Base-by-base conservation (phyloP, 2,329 filamentous ascomycete genomes). In the Calonectria pauciramosa region DNA sequence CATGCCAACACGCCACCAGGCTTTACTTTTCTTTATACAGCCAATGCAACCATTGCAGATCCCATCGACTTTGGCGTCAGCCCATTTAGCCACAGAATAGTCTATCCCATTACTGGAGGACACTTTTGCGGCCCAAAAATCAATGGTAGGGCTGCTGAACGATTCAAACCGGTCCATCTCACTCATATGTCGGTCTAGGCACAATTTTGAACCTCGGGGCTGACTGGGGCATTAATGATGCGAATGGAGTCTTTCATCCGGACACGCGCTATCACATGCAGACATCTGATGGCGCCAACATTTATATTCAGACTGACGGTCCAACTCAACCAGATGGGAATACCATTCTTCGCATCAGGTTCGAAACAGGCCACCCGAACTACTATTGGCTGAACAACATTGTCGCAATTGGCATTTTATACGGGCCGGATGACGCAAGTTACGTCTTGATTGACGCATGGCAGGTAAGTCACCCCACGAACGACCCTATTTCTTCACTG, bases 381-480 rank as follows among this genome's bases (percentile, higher is more conserved):
- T 63, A 63, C 20, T 63, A 63, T 18, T 63, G 56, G 56, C 9
- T 63, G 14, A 63, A 63, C 23, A 63, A 63, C 9, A 63, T 63
- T 41, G 56, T 63, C 36, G 56, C 56, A 16, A 63, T 63, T 11
- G 56, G 56, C 8, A 63, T 63, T 41, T 18, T 63, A 13, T 63
- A 63, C 13, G 56, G 56, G 2, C 56, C 56, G 4, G 56, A 63
- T 30, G 56, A 63, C 2, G 56, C 56, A 23, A 41, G 41, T 28
- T 63, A 63, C 23, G 56, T 63, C 34, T 41, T 63, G 32, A 63
- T 63, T 28, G 56, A 63, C 26, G 56, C 56, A 18, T 63, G 56
- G 36, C 56, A 63, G 56, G 56, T 63, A 20, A 28, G 26, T 28
- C 5, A 28, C 56, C 5, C 20, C n/a, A 47, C 20, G 4, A 2